phyloP scores from a whole-genome alignment of 1,284 basidiomycete genomes.

The Anthracocystis walkeri region DNA sequence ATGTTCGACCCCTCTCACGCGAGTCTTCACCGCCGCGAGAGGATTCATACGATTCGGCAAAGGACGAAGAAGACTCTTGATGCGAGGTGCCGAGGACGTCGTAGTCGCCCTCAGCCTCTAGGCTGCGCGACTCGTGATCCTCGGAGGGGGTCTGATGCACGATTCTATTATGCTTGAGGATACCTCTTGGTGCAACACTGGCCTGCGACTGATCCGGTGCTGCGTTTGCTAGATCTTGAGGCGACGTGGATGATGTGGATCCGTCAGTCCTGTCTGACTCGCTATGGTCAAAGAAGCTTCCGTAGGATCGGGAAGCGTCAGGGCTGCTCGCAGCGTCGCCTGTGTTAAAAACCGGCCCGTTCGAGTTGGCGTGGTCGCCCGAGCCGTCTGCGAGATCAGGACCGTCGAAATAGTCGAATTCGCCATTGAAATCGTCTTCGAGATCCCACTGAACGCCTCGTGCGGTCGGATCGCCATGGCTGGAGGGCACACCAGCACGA shows the following conservation, averaged over 20 bases:
- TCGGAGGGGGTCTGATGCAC: slow-evolving; percentile 39
- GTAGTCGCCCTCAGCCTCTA: slow-evolving; percentile 45
- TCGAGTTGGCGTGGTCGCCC: slow-evolving; percentile 31
- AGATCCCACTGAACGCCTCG: slow-evolving; percentile 66
- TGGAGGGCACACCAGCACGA: slow-evolving; percentile 28
- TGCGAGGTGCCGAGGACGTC: slow-evolving; percentile 46
- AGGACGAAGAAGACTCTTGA: slow-evolving; percentile 37
- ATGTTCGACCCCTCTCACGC: slow-evolving; percentile 52
- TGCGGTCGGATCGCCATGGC: slow-evolving; percentile 43
- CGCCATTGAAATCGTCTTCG: slow-evolving; percentile 73
- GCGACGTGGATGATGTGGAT: slow-evolving; percentile 51
- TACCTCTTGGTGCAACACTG: slow-evolving; percentile 52
- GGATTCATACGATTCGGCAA: slow-evolving; percentile 39
- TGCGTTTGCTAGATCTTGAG: slow-evolving; percentile 50
- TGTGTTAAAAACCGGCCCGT: slow-evolving; percentile 53
- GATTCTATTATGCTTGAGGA: slow-evolving; percentile 54
- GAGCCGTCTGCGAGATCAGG: slow-evolving; percentile 71
- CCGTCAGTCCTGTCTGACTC: slow-evolving; percentile 53
- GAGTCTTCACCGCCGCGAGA: slow-evolving; percentile 32
- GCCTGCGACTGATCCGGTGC: slow-evolving; percentile 47
- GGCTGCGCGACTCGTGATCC: slow-evolving; percentile 38
- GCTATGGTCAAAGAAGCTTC: slow-evolving; percentile 55
- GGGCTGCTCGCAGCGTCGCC: slow-evolving; percentile 57
- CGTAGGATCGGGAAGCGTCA: slow-evolving; percentile 50
- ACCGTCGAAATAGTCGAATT: slow-evolving; percentile 77